phyloP scores from a whole-genome alignment of 1,139 yeast species.

The Sugiyamaella castrensis region DNA sequence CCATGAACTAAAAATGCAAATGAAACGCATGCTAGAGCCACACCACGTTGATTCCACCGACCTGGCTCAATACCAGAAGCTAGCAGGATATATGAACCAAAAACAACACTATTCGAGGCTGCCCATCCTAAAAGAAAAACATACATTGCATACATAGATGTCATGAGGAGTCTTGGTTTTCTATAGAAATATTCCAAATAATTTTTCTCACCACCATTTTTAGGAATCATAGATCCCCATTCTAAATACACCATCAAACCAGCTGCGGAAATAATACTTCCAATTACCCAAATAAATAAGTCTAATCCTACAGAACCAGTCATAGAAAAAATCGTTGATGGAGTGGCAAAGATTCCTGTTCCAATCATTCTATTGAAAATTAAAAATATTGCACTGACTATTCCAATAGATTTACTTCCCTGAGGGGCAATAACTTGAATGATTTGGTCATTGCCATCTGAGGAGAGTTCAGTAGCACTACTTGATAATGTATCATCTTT shows the following conservation, averaged over 20 bases:
- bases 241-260: constrained; percentile 80
- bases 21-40: constrained; percentile 71
- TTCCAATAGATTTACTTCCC: constrained; percentile 48
- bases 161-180: constrained; percentile 65
- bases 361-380: constrained; percentile 82
- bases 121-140: constrained; percentile 83
- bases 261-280: constrained; percentile 67
- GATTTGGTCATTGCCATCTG: not conserved
- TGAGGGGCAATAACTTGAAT: constrained; percentile 15
- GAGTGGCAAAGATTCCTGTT: constrained; percentile 83
- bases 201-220: constrained; percentile 87
- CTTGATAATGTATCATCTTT: not conserved
- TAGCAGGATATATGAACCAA: constrained; percentile 51
- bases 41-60: constrained; percentile 72
- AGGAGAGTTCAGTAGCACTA: not conserved
- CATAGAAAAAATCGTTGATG: constrained; percentile 66
- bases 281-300: constrained; percentile 72
- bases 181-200: constrained; percentile 70
- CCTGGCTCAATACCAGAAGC: constrained; percentile 70
- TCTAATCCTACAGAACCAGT: constrained; percentile 77
- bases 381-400: constrained; percentile 63
- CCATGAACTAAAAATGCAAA: constrained; percentile 69
- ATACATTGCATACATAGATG: constrained; percentile 74
- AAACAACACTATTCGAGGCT: constrained; percentile 62
- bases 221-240: constrained; percentile 78